Percentiles rank a stretch among this genome's conserved stretches.
These are phyloP conservation scores for Terfezia boudieri DNA, from an alignment of 495 filamentous ascomycete species.

Conservation along the genomic window DNA sequence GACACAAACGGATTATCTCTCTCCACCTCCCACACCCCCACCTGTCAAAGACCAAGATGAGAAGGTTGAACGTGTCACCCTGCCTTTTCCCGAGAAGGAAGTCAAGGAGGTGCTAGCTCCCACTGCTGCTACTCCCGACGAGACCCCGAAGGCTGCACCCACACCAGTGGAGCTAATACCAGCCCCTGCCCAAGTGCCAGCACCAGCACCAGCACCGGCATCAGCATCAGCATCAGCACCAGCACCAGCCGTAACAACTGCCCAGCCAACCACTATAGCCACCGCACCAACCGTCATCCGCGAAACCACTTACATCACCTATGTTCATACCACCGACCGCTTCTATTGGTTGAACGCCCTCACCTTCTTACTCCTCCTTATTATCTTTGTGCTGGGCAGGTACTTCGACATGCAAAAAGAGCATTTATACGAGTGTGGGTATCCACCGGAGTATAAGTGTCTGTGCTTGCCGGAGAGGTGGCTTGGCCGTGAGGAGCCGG, in stretches of 20 bases:
- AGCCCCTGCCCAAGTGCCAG: not conserved
- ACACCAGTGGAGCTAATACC: not conserved
- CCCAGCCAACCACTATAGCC: not conserved
- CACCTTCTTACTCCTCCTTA: not conserved
- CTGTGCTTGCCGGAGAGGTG: not conserved
- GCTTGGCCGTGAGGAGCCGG: not conserved
- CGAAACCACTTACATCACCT: not conserved
- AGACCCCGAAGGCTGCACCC: not conserved
- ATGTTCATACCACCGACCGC: not conserved
- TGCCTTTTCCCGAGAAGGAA: not conserved
- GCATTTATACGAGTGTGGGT: not conserved
- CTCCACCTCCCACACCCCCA: not conserved
- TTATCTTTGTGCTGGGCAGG: not conserved
- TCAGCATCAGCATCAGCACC: too few relatives aligned
- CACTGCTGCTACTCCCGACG: not conserved
- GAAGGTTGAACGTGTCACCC: not conserved
- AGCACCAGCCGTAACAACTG: not conserved
- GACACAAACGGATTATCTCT: not conserved
- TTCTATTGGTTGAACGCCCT: not conserved
- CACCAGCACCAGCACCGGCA: not conserved
- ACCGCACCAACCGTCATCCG: not conserved
- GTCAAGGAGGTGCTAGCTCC: not conserved
- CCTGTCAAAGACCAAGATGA: not conserved
- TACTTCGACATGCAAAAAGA: not conserved
- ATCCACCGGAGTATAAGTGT: not conserved